A percentile compares a stretch with the other conserved stretches of the same genome.
These are phyloP conservation scores for Solanum hybrid DNA, from an alignment of 305 asterid genomes.

Conservation along the genomic window DNA sequence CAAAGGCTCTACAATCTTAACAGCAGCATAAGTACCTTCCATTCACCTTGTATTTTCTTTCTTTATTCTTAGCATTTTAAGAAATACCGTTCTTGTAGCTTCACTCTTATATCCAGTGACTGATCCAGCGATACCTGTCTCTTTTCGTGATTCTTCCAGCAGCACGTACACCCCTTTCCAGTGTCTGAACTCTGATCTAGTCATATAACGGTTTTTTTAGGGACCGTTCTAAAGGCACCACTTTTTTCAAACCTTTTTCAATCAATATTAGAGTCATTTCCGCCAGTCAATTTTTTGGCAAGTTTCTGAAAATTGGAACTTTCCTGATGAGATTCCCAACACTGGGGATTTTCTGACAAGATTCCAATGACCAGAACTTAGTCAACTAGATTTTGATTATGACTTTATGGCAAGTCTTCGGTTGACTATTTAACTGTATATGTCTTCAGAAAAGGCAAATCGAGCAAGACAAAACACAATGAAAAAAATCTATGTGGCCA, in stretches of 20 bases:
- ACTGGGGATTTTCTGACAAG: background rate
- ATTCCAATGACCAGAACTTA: background rate
- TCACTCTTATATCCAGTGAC: background rate
- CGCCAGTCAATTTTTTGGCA: background rate
- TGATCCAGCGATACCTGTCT: background rate
- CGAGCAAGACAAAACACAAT: background rate
- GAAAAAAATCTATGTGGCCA: background rate
- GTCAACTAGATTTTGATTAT: background rate
- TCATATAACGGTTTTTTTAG: background rate
- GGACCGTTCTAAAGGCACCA: background rate
- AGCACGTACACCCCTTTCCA: background rate
- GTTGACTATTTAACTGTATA: background rate
- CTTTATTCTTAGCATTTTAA: background rate
- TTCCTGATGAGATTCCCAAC: background rate
- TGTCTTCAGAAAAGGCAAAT: background rate
- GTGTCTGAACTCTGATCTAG: background rate
- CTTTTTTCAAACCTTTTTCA: background rate
- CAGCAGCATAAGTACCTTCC: background rate
- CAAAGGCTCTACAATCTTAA: background rate
- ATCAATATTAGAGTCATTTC: background rate
- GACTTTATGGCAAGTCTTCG: background rate
- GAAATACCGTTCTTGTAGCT: background rate
- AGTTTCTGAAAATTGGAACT: background rate
- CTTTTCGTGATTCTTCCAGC: background rate
- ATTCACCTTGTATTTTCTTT: background rate